Conservation (phyloP, 495 filamentous ascomycete species). For the Neurospora sp. region DNA sequence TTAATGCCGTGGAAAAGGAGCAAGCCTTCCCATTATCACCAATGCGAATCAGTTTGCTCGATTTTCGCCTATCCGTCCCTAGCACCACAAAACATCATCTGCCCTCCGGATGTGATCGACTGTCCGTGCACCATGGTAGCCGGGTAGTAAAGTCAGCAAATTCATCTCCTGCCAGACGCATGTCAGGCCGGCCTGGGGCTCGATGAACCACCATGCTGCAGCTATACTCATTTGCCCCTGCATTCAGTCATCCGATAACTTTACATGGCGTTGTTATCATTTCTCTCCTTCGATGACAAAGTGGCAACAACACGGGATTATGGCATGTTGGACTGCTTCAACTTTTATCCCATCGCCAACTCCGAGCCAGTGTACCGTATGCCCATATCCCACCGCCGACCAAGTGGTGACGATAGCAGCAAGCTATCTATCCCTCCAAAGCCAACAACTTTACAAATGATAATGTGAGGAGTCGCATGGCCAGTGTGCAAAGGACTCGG, state of each 20-base stretch:
- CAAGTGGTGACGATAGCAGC: not conserved
- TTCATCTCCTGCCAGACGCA: not conserved
- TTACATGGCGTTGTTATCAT: not conserved
- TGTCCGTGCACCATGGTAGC: not conserved
- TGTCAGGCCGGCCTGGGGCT: not conserved
- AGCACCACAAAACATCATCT: not conserved
- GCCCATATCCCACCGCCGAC: not conserved
- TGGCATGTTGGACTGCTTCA: not conserved
- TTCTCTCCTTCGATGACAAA: not conserved
- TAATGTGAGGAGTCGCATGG: not conserved
- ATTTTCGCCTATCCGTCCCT: not conserved
- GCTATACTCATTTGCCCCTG: not conserved
- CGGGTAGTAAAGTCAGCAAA: not conserved
- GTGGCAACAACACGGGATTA: not conserved
- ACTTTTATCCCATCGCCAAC: not conserved
- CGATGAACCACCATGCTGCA: not conserved
- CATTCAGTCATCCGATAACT: not conserved
- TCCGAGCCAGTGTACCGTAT: not conserved
- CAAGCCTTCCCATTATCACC: not conserved
- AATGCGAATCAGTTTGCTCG: not conserved
- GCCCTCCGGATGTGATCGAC: not conserved
- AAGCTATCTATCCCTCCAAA: not conserved
- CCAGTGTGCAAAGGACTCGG: not conserved
- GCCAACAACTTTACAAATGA: not conserved
- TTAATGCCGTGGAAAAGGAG: not conserved